Percentiles rank a stretch among this genome's conserved stretches.
These are phyloP conservation scores for Conticribra guillardii DNA, from an alignment of 108 stramenopile species.

Conservation along the genomic window DNA sequence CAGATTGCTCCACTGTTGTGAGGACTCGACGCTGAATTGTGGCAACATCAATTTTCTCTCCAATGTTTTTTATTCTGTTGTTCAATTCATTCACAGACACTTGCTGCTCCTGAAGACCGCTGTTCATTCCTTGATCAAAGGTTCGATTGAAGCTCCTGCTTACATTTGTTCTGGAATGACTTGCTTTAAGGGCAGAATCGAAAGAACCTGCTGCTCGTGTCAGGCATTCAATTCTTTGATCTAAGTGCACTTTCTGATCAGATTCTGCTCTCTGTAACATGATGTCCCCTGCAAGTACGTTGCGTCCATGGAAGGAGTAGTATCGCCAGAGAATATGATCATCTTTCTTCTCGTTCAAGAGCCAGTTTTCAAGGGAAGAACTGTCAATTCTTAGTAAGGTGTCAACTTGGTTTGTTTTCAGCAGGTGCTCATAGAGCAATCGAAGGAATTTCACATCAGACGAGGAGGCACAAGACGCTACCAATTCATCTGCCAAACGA, in stretches of 20 bases:
- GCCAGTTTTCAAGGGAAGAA: conserved; percentile 72
- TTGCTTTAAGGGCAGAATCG: conserved; percentile 38
- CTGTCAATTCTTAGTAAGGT: conserved; percentile 72
- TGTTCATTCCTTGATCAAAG: conserved; percentile 6
- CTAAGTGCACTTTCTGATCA: conserved; percentile 47
- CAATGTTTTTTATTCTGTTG: conserved; percentile 36
- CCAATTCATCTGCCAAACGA: conserved; percentile 59
- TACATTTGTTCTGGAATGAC: conserved; percentile 4
- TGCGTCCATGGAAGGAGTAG: conserved; percentile 68
- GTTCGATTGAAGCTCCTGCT: conserved; percentile 1
- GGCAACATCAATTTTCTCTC: conserved; percentile 75
- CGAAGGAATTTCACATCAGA: conserved; percentile 68
- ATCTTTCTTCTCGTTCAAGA: conserved; percentile 56
- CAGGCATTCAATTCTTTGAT: conserved; percentile 73
- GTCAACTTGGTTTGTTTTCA: conserved; percentile 64
- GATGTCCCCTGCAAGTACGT: conserved; percentile 70
- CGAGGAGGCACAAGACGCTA: conserved; percentile 66
- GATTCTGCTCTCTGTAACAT: conserved; percentile 57
- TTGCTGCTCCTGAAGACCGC: conserved; percentile 14
- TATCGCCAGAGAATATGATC: conserved; percentile 68
- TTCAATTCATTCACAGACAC: conserved; percentile 38
- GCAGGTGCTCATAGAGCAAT: conserved; percentile 67
- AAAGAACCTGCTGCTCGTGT: conserved; percentile 67
- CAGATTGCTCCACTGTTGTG: conserved; percentile 54
- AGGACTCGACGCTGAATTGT: conserved; percentile 72